Evolutionary conservation across 495 filamentous ascomycete genomes (phyloP).

Genomic region (Entonaema liquescens): DNA sequence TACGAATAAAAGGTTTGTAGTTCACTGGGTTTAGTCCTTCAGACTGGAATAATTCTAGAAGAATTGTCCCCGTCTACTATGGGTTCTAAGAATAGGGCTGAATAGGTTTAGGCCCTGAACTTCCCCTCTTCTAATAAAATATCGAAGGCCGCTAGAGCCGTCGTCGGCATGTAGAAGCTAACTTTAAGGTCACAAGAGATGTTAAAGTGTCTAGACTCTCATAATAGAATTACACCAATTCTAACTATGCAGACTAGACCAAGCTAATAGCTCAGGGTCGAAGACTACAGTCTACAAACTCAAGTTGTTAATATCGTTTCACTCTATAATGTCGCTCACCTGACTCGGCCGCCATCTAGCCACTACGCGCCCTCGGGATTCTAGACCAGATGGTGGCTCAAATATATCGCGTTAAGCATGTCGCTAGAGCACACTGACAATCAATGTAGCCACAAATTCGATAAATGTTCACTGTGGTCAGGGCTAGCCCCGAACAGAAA

Average conservation of each 20-base stretch:
- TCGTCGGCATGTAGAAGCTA: not conserved
- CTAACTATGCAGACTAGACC: slow-evolving; percentile 5
- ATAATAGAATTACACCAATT: slow-evolving; percentile 7
- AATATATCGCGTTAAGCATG: not conserved
- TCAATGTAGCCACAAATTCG: not conserved
- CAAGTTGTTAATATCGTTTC: not conserved
- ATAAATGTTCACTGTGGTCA: not conserved
- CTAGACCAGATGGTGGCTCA: slow-evolving; percentile 1
- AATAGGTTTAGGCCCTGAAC: slow-evolving; percentile 19
- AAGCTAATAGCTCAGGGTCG: not conserved
- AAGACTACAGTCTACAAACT: not conserved
- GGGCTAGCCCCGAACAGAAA: not conserved
- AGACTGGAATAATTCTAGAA: slow-evolving; percentile 17
- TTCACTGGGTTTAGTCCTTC: not conserved
- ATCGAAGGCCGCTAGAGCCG: not conserved
- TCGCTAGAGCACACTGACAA: not conserved
- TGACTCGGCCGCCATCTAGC: slow-evolving; percentile 8
- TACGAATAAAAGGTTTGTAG: not conserved
- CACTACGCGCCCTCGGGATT: not conserved
- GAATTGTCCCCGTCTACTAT: slow-evolving; percentile 5
- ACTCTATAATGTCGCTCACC: slow-evolving; percentile 4
- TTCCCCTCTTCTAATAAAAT: slow-evolving; percentile 18
- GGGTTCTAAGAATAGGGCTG: slow-evolving; percentile 22
- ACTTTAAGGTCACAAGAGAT: slow-evolving; percentile 22
- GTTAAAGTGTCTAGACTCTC: slow-evolving; percentile 17